Conservation (phyloP, 257 asterid species). For the Haberlea rhodopensis region DNA sequence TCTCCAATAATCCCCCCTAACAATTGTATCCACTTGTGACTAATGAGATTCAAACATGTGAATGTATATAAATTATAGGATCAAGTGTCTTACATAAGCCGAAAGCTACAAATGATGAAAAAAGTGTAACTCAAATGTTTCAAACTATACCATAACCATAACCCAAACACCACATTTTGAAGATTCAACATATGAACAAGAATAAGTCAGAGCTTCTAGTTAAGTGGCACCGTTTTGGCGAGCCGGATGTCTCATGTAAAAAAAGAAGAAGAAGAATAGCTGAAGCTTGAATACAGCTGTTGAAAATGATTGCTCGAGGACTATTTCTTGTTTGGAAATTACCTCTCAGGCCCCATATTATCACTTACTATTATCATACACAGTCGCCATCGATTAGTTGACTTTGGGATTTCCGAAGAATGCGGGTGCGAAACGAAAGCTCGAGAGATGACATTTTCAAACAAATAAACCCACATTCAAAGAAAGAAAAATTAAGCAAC, state of each 20-base stretch:
- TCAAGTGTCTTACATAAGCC: no score
- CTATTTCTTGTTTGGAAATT: not conserved
- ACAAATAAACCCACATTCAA: not conserved
- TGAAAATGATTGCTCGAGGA: not conserved
- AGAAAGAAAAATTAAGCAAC: not conserved
- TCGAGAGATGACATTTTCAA: constrained; percentile 13
- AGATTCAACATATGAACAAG: no score
- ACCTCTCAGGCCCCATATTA: not conserved
- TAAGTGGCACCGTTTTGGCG: no score
- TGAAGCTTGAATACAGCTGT: not conserved
- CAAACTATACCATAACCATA: no score
- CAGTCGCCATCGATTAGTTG: not conserved
- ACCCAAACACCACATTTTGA: no score
- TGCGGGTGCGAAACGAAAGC: constrained; percentile 11
- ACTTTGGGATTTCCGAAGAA: constrained; percentile 5
- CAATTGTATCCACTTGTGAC: not conserved
- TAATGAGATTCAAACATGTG: not conserved
- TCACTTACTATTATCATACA: not conserved
- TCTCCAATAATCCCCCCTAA: no score
- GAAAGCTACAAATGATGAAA: no score
- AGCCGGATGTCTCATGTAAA: no score
- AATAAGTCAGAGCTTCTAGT: no score
- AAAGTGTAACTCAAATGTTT: no score
- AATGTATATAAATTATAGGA: no score
- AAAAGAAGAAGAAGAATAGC: not conserved